Percentiles rank a stretch among this genome's conserved stretches.
Conservation (phyloP, 1,139 yeast genomes). For the Protomyces arabidopsidicola region DNA sequence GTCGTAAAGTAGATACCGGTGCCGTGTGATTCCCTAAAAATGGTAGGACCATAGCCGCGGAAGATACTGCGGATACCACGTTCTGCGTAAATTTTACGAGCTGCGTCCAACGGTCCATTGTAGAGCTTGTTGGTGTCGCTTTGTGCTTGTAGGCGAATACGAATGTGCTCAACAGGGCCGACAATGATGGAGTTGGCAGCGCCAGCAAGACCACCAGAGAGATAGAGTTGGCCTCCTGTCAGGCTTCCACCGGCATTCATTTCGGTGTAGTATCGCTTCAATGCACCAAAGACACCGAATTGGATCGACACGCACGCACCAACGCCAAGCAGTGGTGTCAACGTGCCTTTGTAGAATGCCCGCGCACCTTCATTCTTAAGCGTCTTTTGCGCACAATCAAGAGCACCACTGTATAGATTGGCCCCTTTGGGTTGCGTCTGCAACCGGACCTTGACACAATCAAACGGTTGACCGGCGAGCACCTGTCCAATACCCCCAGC, state of each 20-base stretch:
- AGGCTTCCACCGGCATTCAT: slow-evolving; percentile 42
- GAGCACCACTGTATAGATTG: slow-evolving; percentile 54
- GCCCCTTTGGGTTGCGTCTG: slow-evolving; percentile 80
- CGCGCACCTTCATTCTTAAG: slow-evolving; percentile 67
- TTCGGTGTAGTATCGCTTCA: slow-evolving; percentile 68
- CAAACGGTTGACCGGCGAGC: slow-evolving; percentile 93
- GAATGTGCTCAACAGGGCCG: slow-evolving; percentile 68
- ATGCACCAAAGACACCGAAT: slow-evolving; percentile 84
- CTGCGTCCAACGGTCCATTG: slow-evolving; percentile 77
- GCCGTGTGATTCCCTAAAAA: slow-evolving; percentile 77
- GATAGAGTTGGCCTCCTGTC: slow-evolving; percentile 54
- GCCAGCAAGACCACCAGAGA: slow-evolving; percentile 77
- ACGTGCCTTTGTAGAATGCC: slow-evolving; percentile 86
- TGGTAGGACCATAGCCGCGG: slow-evolving; percentile 84
- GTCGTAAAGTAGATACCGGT: slow-evolving; percentile 76
- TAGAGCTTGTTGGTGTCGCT: slow-evolving; percentile 44
- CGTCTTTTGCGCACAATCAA: slow-evolving; percentile 68
- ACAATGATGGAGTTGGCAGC: slow-evolving; percentile 66
- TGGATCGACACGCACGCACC: slow-evolving; percentile 91
- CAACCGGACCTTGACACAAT: slow-evolving; percentile 79
- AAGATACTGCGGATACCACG: slow-evolving; percentile 66
- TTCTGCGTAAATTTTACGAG: slow-evolving; percentile 51
- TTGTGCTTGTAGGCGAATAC: slow-evolving; percentile 50
- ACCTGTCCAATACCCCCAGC: slow-evolving; percentile 94
- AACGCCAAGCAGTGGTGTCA: slow-evolving; percentile 76